Base-by-base conservation (phyloP, 257 asterid species). In the Coffea canephora region DNA sequence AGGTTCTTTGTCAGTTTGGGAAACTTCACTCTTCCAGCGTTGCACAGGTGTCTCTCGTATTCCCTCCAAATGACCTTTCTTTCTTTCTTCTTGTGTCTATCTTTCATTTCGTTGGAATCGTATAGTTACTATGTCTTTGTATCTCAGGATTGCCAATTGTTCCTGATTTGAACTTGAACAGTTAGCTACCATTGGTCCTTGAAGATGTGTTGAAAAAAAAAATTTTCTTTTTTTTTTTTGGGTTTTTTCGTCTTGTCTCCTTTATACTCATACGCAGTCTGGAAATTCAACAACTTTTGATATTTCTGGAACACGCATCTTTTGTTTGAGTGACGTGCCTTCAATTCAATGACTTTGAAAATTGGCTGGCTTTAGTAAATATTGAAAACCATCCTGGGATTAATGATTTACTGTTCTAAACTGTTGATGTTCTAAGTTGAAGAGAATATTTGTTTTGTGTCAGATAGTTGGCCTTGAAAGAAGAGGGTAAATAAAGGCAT, bases 1-100 rank as follows among this genome's bases (percentile, higher is more conserved):
- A 31, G 36, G 25, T 52, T 79, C 25, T 69, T 77, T 68, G 61
- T 75, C 79, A 76, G 62, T 69, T 50, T 79, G 52, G 50, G 15
- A 31, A 55, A 49, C 41, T 71, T 73, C 41, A 73, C 66, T 16
- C 73, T 71, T 68, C 68, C 71, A 39, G 5, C 43, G 4, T 39
- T 39, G 4, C 31, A 23, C 55, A 69, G 82, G 82, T 78, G 57
- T 55, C 64, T 78, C 48, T 74, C 73, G 69, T 54, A 0, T 54
- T 54, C 59, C 74, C 62, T 62, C 34, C 10, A 6, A 23, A 23
- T 18, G 61, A 31, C 23, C 21, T 16, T 34, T 36, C 45, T 39
- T 34, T 36, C 43, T 39, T 68, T 10, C 8, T 19, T 23, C 25
- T 34, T 6, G 21, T 21, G 3, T 67, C 65, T 73, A 18, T 67